Percentiles rank a stretch among this genome's conserved stretches.
These are phyloP conservation scores for Rhizomucor pusillus DNA, from an alignment of 371 early-diverging fungal genomes.

Conservation along the genomic window DNA sequence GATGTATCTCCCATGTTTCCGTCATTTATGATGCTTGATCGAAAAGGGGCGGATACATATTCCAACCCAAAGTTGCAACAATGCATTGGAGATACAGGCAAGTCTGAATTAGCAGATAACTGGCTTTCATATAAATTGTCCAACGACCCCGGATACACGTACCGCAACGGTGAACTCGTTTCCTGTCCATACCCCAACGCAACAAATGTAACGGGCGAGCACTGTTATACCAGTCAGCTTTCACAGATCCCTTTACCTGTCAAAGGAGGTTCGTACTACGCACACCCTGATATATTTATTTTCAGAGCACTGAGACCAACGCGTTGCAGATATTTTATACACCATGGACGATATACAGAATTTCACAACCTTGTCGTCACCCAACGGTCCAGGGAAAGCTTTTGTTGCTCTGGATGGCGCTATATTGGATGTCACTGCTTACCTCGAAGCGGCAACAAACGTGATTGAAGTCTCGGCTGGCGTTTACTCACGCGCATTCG, in stretches of 20 bases:
- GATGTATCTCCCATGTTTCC: constrained; percentile 49
- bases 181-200: constrained; percentile 40
- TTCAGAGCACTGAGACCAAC: constrained; percentile 10
- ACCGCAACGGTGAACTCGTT: constrained; percentile 13
- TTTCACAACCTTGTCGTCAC: constrained; percentile 24
- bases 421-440: constrained; percentile 41
- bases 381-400: constrained; percentile 23
- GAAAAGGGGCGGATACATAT: constrained; percentile 18
- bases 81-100: constrained; percentile 27
- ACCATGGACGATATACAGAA: constrained; percentile 15
- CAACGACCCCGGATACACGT: constrained; percentile 35
- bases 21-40: constrained; percentile 30
- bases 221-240: constrained; percentile 28
- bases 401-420: constrained; percentile 37
- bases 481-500: constrained; percentile 38
- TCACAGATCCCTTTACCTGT: background rate
- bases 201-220: constrained; percentile 29
- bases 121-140: constrained; percentile 31
- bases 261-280: constrained; percentile 4
- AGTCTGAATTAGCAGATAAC: constrained; percentile 26
- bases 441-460: constrained; percentile 34
- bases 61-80: constrained; percentile 19
- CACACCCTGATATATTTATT: background rate
- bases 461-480: constrained; percentile 28
- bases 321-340: constrained; percentile 30